Base-by-base conservation (phyloP, 768 basidiomycete genomes). In the Clathrus columnatus region DNA sequence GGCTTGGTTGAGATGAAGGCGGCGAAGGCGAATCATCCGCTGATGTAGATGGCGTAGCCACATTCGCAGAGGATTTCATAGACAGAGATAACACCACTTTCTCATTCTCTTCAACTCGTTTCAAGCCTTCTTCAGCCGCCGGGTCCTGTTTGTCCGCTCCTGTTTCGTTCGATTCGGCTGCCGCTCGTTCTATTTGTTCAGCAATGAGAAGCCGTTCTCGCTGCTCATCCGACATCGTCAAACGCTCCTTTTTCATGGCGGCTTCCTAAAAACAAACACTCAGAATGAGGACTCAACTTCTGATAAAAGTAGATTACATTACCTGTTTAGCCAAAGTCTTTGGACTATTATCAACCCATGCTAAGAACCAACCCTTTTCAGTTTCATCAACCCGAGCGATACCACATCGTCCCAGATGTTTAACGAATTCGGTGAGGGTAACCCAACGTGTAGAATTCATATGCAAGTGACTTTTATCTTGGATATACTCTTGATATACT, bases 391-490 rank as follows among this genome's bases (percentile, higher is more conserved):
- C 96, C 60, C 89, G 81, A 4, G 86, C 90, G 54, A 96, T 75
- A 29, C 96, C 94, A 1, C 76, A 73, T 32, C 91, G 76, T 1
- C 95, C 94, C 27, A 99, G 76, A 62, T 92, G 82, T 69, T 95
- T 93, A 61, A 80, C 76, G 61, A 98, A 99, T 68, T 95, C 95
- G n/a, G 91, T 90, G 64, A 98, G 78, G 11, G 96, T 96, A 26
- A 97, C 91, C 93, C 95, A 99, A 48, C 91, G 84, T 14, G 96
- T 98, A 5, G 94, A 72, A 70, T 99, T 99, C 96, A 99, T 99
- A 73, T 99, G 96, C 27, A 96, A 74, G 69, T 98, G 96, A 45
- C 73, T 66, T 72, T 93, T 94, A 72, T 97, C 94, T 55, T 87
- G 78, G 61, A 99, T 99, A 70, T 91, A 95, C 68, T 98, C 96